Percentiles rank a stretch among this genome's conserved stretches.
These are phyloP conservation scores for Tylopilus subfusipes DNA, from an alignment of 768 basidiomycete species.

Conservation along the genomic window DNA sequence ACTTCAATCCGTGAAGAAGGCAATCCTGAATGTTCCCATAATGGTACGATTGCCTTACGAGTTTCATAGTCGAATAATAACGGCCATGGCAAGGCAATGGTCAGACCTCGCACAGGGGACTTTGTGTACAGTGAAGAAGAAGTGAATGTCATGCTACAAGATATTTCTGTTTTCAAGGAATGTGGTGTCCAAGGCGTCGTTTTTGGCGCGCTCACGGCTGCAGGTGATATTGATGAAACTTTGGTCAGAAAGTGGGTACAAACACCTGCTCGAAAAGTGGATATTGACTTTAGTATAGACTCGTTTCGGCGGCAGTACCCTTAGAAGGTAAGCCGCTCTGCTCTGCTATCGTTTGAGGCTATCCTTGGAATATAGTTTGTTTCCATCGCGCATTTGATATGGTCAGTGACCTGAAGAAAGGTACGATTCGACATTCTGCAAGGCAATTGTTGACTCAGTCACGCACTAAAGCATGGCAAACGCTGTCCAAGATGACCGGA, in stretches of 20 bases:
- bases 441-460: neutral
- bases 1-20: conserved; percentile 51
- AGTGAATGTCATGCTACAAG: conserved; percentile 69
- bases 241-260: conserved; percentile 45
- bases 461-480: conserved; percentile 28
- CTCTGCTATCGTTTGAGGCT: neutral
- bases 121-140: conserved; percentile 71
- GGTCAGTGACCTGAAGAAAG: conserved; percentile 51
- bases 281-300: conserved; percentile 31
- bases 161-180: conserved; percentile 59
- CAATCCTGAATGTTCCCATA: conserved; percentile 49
- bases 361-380: conserved; percentile 47
- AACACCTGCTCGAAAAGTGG: neutral
- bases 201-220: conserved; percentile 54
- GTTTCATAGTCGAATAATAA: neutral
- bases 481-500: conserved; percentile 54
- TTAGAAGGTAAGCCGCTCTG: conserved; percentile 49
- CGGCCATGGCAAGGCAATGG: conserved; percentile 55
- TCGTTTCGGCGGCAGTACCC: conserved; percentile 56
- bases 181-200: conserved; percentile 63
- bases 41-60: conserved; percentile 56
- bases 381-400: conserved; percentile 82
- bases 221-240: conserved; percentile 57
- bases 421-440: conserved; percentile 30
- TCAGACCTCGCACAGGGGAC: conserved; percentile 76